phyloP scores from a whole-genome alignment of 2,329 filamentous ascomycete species.

The Lachnellula hyalina region DNA sequence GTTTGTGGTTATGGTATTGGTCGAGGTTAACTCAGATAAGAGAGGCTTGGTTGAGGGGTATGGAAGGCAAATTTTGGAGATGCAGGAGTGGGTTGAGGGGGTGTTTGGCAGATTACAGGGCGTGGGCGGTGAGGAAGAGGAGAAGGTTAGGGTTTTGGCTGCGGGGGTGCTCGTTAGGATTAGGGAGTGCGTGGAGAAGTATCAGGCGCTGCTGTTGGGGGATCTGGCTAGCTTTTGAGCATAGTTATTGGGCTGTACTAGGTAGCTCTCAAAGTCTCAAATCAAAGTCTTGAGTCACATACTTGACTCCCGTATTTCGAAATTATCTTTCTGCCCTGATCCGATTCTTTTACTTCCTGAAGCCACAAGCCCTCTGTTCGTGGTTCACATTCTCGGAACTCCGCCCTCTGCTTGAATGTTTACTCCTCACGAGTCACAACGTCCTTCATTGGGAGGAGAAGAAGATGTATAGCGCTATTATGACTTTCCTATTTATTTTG shows the following conservation, averaged over 20 bases:
- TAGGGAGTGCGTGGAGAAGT: constrained; percentile 76
- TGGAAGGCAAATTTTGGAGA: constrained; percentile 75
- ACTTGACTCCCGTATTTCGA: too few relatives aligned
- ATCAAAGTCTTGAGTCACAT: too few relatives aligned
- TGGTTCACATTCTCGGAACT: too few relatives aligned
- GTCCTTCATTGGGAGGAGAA: too few relatives aligned
- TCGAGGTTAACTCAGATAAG: constrained; percentile 77
- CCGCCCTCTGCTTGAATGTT: too few relatives aligned
- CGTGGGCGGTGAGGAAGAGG: constrained; percentile 58
- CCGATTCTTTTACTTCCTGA: too few relatives aligned
- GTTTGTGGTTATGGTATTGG: constrained; percentile 69
- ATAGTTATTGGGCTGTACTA: not conserved
- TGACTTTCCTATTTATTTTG: too few relatives aligned
- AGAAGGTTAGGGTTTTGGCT: constrained; percentile 71
- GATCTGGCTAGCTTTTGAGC: constrained; percentile 46
- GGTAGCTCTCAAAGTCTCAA: too few relatives aligned
- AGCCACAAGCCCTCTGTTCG: too few relatives aligned
- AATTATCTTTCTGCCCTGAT: too few relatives aligned
- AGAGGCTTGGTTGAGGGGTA: constrained; percentile 67
- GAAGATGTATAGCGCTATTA: too few relatives aligned
- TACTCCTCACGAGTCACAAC: too few relatives aligned
- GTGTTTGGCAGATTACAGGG: constrained; percentile 57
- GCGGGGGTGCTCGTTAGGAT: constrained; percentile 73
- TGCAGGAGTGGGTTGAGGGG: constrained; percentile 75
- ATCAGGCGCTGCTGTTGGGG: constrained; percentile 71